A percentile compares a stretch with the other conserved stretches of the same genome.
These are phyloP conservation scores for Saussurea involucrata DNA, from an alignment of 129 eudicot genomes.

Conservation along the genomic window DNA sequence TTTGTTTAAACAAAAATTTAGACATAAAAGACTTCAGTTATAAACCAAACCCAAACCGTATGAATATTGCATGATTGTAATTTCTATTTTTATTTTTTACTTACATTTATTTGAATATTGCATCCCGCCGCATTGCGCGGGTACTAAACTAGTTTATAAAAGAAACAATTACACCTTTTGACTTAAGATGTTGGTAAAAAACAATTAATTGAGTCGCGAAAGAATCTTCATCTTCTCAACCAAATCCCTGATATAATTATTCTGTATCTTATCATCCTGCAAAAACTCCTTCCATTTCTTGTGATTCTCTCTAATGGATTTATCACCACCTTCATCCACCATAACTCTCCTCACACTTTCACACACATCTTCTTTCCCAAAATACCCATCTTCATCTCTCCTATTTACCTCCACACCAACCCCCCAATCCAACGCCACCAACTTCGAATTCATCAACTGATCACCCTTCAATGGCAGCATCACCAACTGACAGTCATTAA, in stretches of 20 bases:
- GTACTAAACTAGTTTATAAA: too few relatives aligned
- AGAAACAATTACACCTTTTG: too few relatives aligned
- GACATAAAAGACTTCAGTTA: too few relatives aligned
- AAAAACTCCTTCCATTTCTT: slow-evolving; percentile 46
- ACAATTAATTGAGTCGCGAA: too few relatives aligned
- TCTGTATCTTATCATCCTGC: slow-evolving; percentile 32
- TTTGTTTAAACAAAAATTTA: too few relatives aligned
- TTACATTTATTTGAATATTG: too few relatives aligned
- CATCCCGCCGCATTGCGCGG: too few relatives aligned
- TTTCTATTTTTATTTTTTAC: too few relatives aligned
- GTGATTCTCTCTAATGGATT: slow-evolving; percentile 29
- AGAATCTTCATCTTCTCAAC: slow-evolving; percentile 32
- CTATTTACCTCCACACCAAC: slow-evolving; percentile 52
- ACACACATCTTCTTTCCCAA: slow-evolving; percentile 37
- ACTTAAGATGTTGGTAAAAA: too few relatives aligned
- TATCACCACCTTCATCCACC: slow-evolving; percentile 30
- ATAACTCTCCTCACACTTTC: slow-evolving; percentile 38
- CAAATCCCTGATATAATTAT: slow-evolving; percentile 26
- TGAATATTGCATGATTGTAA: too few relatives aligned
- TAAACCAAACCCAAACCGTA: too few relatives aligned
- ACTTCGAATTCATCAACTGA: slow-evolving; percentile 38
- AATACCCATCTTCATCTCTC: slow-evolving; percentile 61
- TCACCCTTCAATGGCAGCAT: slow-evolving; percentile 45
- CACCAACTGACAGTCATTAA: slow-evolving; percentile 48
- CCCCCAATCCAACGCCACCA: slow-evolving; percentile 36